Evolutionary conservation across 2,329 filamentous ascomycete species (phyloP), one percentile per base, ranked within the genome.

Genomic region (Gyromitra esculenta): DNA sequence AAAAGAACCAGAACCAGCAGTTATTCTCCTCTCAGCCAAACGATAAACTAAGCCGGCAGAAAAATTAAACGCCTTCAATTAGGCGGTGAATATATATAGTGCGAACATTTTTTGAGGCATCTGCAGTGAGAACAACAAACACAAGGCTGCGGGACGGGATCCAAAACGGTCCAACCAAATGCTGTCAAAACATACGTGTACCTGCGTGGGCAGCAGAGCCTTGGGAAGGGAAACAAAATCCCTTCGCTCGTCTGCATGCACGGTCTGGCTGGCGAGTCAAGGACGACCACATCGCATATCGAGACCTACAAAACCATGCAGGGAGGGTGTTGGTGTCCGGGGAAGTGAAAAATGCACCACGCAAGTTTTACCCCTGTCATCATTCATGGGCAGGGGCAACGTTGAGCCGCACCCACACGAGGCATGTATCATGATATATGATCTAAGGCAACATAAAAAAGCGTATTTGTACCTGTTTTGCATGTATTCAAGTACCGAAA

Each of bases 131-230:
- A 66, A 73, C 69, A 73, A 15, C 69, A 73, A 73, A 65, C 69
- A 59, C 60, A 45, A 13, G 9, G 59, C 68, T 63, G 68, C 59
- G 57, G 69, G 69, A 50, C 72, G 57, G 66, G 65, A 50, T 39
- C 25, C 31, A 57, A 57, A 64, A 57, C 37, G 56, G 13, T 35
- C 75, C 71, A 75, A 75, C 71, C 64, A 77, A 64, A 77, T 41
- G 70, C 37, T 70, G 71, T 48, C 71, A 77, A 69, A 77, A 77
- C 56, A 67, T 77, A 77, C 75, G 75, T 77, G 75, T 77, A 77
- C 75, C 75, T 77, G 75, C 75, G 71, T 74, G 63, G 59, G 56
- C 37, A 56, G 48, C 57, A 21, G 37, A 48, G n/a, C 48, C 35
- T 60, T 48, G 59, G 50, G 48, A 13, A 52, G 35, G 48, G 66